phyloP scores from a whole-genome alignment of 2,329 filamentous ascomycete genomes.

The Plectosphaerella plurivora region DNA sequence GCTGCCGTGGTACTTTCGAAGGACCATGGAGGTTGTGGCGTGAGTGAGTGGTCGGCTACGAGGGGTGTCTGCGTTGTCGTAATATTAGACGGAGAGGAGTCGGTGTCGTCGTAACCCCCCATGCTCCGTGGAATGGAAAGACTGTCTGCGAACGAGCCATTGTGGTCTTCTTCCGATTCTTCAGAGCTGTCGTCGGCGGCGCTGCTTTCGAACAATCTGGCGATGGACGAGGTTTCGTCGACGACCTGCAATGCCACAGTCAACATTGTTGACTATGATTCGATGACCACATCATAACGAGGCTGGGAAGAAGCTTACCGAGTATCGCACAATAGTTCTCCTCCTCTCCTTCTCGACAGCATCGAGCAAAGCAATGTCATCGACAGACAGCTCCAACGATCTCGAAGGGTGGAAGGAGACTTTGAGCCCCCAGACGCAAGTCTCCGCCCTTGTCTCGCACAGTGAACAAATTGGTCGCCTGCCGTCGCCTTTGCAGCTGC shows the following conservation, averaged over 20 bases:
- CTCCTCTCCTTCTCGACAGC: neutral
- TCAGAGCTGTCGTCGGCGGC: neutral
- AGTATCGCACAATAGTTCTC: neutral
- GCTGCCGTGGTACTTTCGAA: neutral
- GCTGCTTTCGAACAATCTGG: neutral
- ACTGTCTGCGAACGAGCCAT: neutral
- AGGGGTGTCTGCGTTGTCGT: neutral
- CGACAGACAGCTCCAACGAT: neutral
- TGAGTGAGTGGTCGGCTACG: neutral
- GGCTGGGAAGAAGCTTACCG: neutral
- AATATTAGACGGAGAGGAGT: neutral
- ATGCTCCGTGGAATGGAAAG: neutral
- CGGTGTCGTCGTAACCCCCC: neutral
- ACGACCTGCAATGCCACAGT: neutral
- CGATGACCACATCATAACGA: neutral
- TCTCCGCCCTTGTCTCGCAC: neutral
- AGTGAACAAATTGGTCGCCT: neutral
- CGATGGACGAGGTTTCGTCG: neutral
- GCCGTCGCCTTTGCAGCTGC: neutral
- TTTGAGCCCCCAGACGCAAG: constrained; percentile 3
- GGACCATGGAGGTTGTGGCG: neutral
- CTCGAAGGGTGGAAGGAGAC: constrained; percentile 5
- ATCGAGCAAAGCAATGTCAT: neutral
- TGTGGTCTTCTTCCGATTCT: neutral
- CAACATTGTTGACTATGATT: neutral